phyloP scores from a whole-genome alignment of 768 basidiomycete species.

The Leccinum aurantiacum region DNA sequence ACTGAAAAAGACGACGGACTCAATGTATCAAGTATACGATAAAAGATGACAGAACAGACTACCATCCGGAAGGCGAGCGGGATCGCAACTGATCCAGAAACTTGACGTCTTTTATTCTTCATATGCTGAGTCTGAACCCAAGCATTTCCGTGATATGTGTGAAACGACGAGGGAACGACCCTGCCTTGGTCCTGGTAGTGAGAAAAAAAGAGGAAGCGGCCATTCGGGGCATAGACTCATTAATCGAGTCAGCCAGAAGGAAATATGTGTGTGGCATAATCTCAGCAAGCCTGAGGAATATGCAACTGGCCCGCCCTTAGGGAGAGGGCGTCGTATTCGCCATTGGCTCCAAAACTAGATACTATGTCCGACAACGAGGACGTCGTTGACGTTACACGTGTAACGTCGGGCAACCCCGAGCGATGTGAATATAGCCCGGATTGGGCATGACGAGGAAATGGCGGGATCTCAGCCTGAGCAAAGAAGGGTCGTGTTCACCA shows the following conservation, averaged over 20 bases:
- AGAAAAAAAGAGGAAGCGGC: constrained; percentile 2
- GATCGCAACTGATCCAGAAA: not conserved
- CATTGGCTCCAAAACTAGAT: constrained; percentile 1
- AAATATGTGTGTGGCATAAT: not conserved
- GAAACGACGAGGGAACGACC: constrained; percentile 9
- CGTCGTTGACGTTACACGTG: constrained; percentile 30
- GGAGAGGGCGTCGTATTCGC: constrained; percentile 1
- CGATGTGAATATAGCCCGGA: not conserved
- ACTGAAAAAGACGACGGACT: not conserved
- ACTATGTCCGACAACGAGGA: not conserved
- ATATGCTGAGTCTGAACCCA: not conserved
- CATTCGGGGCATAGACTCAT: not conserved
- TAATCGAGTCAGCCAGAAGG: not conserved
- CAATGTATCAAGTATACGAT: not conserved
- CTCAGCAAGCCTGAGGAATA: not conserved
- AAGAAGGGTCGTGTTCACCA: not conserved
- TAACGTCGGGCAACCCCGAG: constrained; percentile 22
- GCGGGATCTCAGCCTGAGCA: constrained; percentile 3
- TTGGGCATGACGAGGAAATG: not conserved
- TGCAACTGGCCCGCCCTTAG: not conserved
- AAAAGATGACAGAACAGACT: not conserved
- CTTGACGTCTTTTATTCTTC: not conserved
- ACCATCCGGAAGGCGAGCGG: not conserved
- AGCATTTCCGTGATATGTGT: not conserved
- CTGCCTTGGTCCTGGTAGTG: constrained; percentile 11